Evolutionary conservation across 208 protist genomes (phyloP), one percentile per base, ranked within the genome.

Genomic region (Crithidia expoeki): DNA sequence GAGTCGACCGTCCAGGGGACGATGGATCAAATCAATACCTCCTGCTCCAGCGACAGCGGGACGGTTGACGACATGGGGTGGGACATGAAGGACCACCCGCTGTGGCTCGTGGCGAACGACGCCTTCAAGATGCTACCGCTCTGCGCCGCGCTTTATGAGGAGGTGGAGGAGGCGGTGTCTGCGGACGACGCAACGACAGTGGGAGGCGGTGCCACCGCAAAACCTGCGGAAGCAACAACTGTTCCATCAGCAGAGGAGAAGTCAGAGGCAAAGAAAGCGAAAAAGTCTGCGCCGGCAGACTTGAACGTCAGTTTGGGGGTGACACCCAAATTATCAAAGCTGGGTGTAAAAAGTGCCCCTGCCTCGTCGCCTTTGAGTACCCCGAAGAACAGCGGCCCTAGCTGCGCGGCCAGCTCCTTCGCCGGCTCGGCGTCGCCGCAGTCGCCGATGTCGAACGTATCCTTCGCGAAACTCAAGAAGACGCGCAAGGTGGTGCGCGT

Each of bases 141-240:
- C 0, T 99, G 98, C 90, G 99, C 98, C 30, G 94, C 91, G 6
- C 98, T 99, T 60, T 98, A 90, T 27, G 96, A 90, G 49, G 64
- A 72, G 74, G 51, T 76, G 14, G 63, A 50, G 42, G 70, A 53
- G 60, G 51, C 65, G 28, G 50, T 11, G 0, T 38, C 32, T 6
- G 0, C 23, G 2, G 23, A n/a, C 32, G 27, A 47, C 1, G 25
- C 32, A 1, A 25, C 30, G 28, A n/a, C 38, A 4, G 57, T 33
- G 25, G 53, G 25, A 28, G 40, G 30, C 34, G 17, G 53, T 2
- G 28, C 12, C 28, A 0, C 32, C 27, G 19, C 23, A 10, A 21
- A 44, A 36, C 57, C 40, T 6, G 16, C 34, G 12, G 36, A 14
- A 95, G 68, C 89, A 72, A 25, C 98, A 97, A 81, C 97, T 98